These are phyloP conservation scores for Colletotrichum truncatum DNA, from an alignment of 2,329 filamentous ascomycete genomes.

Conservation along the genomic window DNA sequence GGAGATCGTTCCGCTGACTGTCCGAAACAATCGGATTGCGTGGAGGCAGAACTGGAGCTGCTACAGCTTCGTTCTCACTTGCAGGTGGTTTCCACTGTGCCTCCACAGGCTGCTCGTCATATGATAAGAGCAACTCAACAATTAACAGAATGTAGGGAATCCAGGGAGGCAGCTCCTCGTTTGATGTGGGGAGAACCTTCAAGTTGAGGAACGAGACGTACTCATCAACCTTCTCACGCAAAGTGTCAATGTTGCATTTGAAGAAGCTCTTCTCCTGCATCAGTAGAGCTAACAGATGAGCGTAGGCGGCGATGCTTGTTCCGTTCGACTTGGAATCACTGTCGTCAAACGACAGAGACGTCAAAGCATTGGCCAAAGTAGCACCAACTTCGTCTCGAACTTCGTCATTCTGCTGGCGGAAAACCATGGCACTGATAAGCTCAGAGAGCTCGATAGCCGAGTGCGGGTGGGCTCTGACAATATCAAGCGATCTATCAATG, in stretches of 20 bases:
- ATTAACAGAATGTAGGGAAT: constrained; percentile 90
- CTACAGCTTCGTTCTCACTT: constrained; percentile 56
- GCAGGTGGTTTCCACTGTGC: constrained; percentile 74
- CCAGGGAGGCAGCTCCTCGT: constrained; percentile 88
- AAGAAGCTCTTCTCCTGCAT: constrained; percentile 88
- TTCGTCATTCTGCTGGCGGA: constrained; percentile 64
- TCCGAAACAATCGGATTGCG: constrained; percentile 62
- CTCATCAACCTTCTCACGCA: constrained; percentile 80
- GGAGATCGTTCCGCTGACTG: constrained; percentile 74
- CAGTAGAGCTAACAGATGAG: constrained; percentile 88
- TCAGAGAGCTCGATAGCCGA: constrained; percentile 92
- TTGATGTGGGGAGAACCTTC: constrained; percentile 37
- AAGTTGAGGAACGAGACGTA: constrained; percentile 84
- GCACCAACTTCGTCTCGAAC: constrained; percentile 78
- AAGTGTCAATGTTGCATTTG: constrained; percentile 74
- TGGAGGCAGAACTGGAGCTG: constrained; percentile 60
- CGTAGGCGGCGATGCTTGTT: constrained; percentile 81
- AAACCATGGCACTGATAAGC: constrained; percentile 78
- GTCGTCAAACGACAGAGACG: constrained; percentile 71
- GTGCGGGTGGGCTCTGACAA: constrained; percentile 87
- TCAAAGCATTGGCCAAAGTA: constrained; percentile 84
- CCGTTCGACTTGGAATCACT: constrained; percentile 72
- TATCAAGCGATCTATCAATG: constrained; percentile 89
- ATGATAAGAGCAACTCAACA: constrained; percentile 87
- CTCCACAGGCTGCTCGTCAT: constrained; percentile 83